These are phyloP conservation scores for Eimeria brunetti DNA, from an alignment of 169 alveolate species.

Conservation along the genomic window DNA sequence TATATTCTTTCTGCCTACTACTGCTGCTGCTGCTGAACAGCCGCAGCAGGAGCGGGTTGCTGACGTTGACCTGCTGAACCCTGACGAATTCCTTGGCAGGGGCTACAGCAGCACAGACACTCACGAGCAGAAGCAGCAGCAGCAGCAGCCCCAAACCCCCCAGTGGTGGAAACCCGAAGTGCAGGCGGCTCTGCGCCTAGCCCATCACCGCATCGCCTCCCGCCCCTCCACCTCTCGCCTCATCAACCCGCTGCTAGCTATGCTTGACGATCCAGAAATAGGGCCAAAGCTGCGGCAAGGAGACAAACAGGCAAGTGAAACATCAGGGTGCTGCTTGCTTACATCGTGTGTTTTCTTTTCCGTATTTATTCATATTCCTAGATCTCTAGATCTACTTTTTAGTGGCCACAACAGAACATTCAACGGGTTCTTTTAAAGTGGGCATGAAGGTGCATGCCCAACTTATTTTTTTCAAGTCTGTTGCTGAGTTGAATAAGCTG, in stretches of 20 bases:
- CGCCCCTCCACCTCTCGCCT: slow-evolving; percentile 76
- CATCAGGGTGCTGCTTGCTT: not conserved
- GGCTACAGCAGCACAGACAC: not conserved
- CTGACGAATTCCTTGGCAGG: slow-evolving; percentile 41
- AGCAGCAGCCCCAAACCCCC: slow-evolving; percentile 49
- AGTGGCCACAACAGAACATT: not conserved
- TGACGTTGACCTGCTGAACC: slow-evolving; percentile 43
- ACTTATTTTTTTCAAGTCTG: not conserved
- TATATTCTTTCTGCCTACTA: slow-evolving; percentile 80
- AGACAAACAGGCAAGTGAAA: slow-evolving; percentile 75
- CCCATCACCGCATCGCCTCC: slow-evolving; percentile 61
- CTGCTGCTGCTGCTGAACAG: not conserved
- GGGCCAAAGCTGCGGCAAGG: slow-evolving; percentile 83
- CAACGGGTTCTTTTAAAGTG: not conserved
- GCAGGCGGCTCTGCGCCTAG: slow-evolving; percentile 68
- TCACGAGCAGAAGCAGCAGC: not conserved
- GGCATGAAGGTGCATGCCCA: not conserved
- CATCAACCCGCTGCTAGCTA: slow-evolving; percentile 83
- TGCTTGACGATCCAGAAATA: slow-evolving; percentile 85
- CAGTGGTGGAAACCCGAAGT: slow-evolving; percentile 79
- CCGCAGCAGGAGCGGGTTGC: not conserved
- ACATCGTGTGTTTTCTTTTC: no score
- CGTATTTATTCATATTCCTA: no score
- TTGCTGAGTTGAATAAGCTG: not conserved
- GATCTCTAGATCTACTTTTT: no score